Percentiles rank a stretch among this genome's conserved stretches.
phyloP scores from a whole-genome alignment of 805 yeast species.

The Candida quercuum region DNA sequence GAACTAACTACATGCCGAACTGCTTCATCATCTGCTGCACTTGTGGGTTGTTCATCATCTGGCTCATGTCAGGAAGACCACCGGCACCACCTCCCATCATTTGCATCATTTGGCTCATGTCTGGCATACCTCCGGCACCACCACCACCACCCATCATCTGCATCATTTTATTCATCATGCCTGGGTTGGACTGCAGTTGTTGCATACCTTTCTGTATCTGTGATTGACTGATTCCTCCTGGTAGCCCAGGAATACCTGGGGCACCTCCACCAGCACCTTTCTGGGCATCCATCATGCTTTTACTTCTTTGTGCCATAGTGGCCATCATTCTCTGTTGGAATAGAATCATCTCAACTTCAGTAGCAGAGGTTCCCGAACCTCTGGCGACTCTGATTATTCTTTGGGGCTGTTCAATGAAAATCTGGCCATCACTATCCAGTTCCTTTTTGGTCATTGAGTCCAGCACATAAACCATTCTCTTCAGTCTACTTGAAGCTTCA shows the following conservation, averaged over 20 bases:
- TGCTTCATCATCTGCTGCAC: slow-evolving; percentile 45
- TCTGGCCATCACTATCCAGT: slow-evolving; percentile 81
- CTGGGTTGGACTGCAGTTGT: slow-evolving; percentile 63
- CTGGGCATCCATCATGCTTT: slow-evolving; percentile 41
- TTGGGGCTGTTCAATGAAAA: slow-evolving; percentile 75
- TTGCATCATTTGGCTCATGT: slow-evolving; percentile 58
- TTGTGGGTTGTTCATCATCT: slow-evolving; percentile 36
- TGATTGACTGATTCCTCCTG: slow-evolving; percentile 40
- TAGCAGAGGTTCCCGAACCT: slow-evolving; percentile 89
- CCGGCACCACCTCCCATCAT: slow-evolving; percentile 37
- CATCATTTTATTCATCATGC: slow-evolving; percentile 69
- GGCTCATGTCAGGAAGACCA: slow-evolving; percentile 35
- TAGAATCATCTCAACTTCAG: slow-evolving; percentile 89
- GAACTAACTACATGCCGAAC: slow-evolving; percentile 29
- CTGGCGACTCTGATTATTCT: slow-evolving; percentile 87
- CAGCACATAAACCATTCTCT: slow-evolving; percentile 84
- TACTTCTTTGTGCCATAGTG: slow-evolving; percentile 74
- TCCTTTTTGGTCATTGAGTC: slow-evolving; percentile 95
- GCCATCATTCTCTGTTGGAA: slow-evolving; percentile 94
- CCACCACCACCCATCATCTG: slow-evolving; percentile 44
- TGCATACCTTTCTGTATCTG: slow-evolving; percentile 51
- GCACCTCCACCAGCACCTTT: slow-evolving; percentile 42
- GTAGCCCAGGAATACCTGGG: slow-evolving; percentile 10
- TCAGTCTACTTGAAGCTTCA: slow-evolving; percentile 79
- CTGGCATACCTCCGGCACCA: slow-evolving; percentile 63